Base-by-base conservation (phyloP, 2,329 filamentous ascomycete genomes). In the Diaporthe sp. region DNA sequence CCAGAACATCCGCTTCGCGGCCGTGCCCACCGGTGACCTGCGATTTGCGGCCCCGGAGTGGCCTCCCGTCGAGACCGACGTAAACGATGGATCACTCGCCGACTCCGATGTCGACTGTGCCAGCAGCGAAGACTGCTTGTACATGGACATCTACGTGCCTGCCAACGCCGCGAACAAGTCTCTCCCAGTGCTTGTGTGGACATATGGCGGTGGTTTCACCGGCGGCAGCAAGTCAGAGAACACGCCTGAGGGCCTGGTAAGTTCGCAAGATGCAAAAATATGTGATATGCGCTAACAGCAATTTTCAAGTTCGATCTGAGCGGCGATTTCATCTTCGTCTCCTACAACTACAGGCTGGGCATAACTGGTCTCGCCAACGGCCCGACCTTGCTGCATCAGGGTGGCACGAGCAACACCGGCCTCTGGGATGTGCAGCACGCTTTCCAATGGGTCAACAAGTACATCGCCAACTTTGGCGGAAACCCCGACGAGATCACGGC, bases 321-420 rank as follows among this genome's bases (percentile, higher is more conserved):
- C 31, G 82, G 81, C 25, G 81, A 83, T 6, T 81, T 80, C 68
- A 79, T 83, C 17, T 88, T 86, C 61, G 84, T 88, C 8, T 80
- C 85, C 3, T 84, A 84, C 61, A 89, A 90, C 80, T 89, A 90
- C 78, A 83, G 87, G n/a, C 79, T 87, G 4, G 87, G 87, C 17
- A 86, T 86, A 0, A 88, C 85, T 75, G 88, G 88, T 0, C 82
- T 89, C 0, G 85, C 85, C 9, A 82, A 79, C 42, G 80, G 81
- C 1, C 79, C 80, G 4, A 79, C 79, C 6, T 68, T 81, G 10
- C 72, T 78, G 3, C 82, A 84, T 63, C 78, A 83, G 71, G 82
- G 82, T 81, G 87, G 87, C 4, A 80, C 83, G 3, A 71, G 63
- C 42, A 90, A 89, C 77, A 85, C 85, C 7, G 85, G 82, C 0